Percentiles rank a stretch among this genome's conserved stretches.
Evolutionary conservation across 257 asterid species (phyloP).

Genomic region (Mentha longifolia): DNA sequence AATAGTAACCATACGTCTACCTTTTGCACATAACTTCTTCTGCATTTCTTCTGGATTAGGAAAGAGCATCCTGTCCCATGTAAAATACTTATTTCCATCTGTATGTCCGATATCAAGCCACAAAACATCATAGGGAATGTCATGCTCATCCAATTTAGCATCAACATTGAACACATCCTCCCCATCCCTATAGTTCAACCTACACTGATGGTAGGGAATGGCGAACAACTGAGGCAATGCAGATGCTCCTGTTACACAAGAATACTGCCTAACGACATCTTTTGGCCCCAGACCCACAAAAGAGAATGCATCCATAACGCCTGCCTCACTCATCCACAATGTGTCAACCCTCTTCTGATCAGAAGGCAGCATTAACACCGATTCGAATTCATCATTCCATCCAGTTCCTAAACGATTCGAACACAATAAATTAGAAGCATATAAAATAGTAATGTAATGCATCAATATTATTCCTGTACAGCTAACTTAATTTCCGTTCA

Average conservation of each 20-base stretch:
- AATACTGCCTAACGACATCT: conserved; percentile 89
- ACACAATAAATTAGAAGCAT: neutral
- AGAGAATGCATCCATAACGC: conserved; percentile 88
- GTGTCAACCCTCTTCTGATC: conserved; percentile 85
- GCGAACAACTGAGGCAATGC: conserved; percentile 95
- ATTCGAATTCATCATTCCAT: conserved; percentile 67
- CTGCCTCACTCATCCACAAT: conserved; percentile 98
- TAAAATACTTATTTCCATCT: conserved; percentile 90
- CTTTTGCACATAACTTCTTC: conserved; percentile 85
- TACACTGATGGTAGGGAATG: conserved; percentile 90
- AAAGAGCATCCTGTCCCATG: conserved; percentile 85
- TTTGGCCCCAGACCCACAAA: conserved; percentile 91
- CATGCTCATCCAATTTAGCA: conserved; percentile 87
- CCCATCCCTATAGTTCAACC: conserved; percentile 98
- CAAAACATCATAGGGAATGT: conserved; percentile 92
- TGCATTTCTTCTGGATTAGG: conserved; percentile 98
- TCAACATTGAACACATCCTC: conserved; percentile 89
- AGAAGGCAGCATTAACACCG: conserved; percentile 64
- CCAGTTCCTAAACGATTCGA: conserved; percentile 49
- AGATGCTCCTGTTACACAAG: conserved; percentile 80
- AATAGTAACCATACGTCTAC: conserved; percentile 95
- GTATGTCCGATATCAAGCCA: conserved; percentile 99
- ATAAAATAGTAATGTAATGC: no score
- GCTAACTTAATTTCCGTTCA: neutral
- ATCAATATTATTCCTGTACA: no score